Evolutionary conservation across 805 yeast species (phyloP).

Genomic region (Suhomyces faveliae): DNA sequence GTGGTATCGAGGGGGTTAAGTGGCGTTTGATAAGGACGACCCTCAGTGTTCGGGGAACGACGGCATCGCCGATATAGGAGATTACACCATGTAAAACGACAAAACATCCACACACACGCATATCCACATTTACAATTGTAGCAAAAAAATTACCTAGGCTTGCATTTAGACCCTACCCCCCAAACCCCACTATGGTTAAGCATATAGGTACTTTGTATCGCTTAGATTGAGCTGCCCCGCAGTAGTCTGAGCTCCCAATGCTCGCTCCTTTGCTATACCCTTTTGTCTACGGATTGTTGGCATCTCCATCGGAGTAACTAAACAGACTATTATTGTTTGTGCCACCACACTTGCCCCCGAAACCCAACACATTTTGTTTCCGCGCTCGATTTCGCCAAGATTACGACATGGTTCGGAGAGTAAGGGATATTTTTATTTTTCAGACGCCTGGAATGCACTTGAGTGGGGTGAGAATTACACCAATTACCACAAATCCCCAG

Average conservation of each 20-base stretch:
- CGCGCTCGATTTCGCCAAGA: background rate
- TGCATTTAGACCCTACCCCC: too few species aligned
- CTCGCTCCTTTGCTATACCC: too few species aligned
- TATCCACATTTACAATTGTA: too few species aligned
- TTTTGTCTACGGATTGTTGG: background rate
- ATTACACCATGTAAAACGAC: too few species aligned
- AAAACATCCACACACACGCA: too few species aligned
- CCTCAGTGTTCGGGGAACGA: background rate
- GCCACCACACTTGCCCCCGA: background rate
- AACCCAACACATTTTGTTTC: slow-evolving; percentile 1
- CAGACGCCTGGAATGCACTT: background rate
- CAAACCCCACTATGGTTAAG: background rate
- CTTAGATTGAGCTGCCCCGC: background rate
- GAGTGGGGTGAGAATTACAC: background rate
- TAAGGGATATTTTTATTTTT: background rate
- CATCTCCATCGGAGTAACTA: background rate
- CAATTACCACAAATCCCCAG: too few species aligned
- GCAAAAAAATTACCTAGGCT: too few species aligned
- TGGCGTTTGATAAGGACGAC: too few species aligned
- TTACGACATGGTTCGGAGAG: background rate
- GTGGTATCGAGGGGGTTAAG: background rate
- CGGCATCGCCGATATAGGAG: background rate
- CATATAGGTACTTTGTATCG: background rate
- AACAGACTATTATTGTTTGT: background rate
- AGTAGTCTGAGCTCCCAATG: too few species aligned